Conservation (phyloP, 2,329 filamentous ascomycete genomes). For the Diaporthe longicolla region DNA sequence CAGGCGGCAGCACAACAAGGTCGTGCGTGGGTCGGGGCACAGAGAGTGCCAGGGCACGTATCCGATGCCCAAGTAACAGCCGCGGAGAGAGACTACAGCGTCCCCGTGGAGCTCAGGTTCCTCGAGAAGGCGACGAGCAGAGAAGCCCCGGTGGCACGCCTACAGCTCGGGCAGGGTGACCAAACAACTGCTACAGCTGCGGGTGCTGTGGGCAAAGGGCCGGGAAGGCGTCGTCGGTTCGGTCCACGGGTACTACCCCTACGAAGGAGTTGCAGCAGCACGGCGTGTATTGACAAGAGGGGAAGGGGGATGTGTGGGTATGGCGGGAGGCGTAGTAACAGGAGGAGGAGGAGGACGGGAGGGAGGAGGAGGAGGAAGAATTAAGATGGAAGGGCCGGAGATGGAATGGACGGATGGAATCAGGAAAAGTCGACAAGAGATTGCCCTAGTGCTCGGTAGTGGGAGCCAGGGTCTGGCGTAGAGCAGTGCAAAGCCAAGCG, state of each 20-base stretch:
- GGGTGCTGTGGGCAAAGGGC: background rate
- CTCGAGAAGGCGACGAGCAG: conserved; percentile 13
- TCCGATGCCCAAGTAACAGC: conserved; percentile 11
- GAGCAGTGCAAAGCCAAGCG: conserved; percentile 28
- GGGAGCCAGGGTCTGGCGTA: conserved; percentile 17
- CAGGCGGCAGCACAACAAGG: conserved; percentile 9
- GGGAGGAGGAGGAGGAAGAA: conserved; percentile 6
- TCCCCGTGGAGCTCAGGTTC: background rate
- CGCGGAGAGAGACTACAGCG: background rate
- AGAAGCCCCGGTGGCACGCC: background rate
- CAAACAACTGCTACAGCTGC: background rate
- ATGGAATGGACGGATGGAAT: conserved; percentile 33
- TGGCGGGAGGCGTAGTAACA: conserved; percentile 14
- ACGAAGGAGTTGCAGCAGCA: background rate
- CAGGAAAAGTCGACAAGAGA: conserved; percentile 34
- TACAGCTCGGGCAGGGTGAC: background rate
- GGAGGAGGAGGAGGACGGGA: background rate
- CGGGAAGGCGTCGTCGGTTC: background rate
- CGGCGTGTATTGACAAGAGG: conserved; percentile 5
- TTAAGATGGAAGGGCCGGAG: conserved; percentile 32
- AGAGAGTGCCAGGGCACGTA: conserved; percentile 13
- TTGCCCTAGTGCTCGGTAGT: conserved; percentile 31
- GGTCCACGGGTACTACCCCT: background rate
- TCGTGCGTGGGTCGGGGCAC: conserved; percentile 15
- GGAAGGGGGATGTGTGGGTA: background rate